phyloP scores from a whole-genome alignment of 2,329 filamentous ascomycete species.

The Coniosporium tulheliwenetii region DNA sequence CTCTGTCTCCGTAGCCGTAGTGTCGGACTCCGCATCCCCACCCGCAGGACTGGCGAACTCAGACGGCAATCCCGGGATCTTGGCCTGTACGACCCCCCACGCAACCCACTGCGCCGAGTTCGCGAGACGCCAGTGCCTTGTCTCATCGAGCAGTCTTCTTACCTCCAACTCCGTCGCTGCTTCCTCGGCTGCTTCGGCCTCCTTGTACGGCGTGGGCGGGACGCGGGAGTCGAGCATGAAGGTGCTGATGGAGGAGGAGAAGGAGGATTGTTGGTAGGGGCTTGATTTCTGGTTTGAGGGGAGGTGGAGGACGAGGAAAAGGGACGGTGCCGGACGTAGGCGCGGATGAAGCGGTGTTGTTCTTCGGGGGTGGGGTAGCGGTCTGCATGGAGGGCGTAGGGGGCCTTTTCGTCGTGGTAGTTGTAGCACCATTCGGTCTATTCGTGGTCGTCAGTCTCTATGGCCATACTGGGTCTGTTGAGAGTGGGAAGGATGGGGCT shows the following conservation, averaged over 20 bases:
- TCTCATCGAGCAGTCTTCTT: slow-evolving; percentile 58
- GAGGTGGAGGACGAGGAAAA: slow-evolving; percentile 17
- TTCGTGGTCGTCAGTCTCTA: not conserved
- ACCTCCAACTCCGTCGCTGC: slow-evolving; percentile 48
- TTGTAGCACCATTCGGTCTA: slow-evolving; percentile 93
- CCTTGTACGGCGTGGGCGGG: slow-evolving; percentile 24
- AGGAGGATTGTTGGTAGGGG: not conserved
- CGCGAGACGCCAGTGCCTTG: slow-evolving; percentile 69
- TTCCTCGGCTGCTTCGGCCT: slow-evolving; percentile 47
- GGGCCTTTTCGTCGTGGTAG: slow-evolving; percentile 58
- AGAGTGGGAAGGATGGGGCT: slow-evolving; percentile 11
- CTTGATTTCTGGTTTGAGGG: not conserved
- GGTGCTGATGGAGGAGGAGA: slow-evolving; percentile 7
- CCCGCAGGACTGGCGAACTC: not conserved
- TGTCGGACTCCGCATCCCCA: too few species aligned
- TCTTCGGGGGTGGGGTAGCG: slow-evolving; percentile 66
- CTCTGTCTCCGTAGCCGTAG: not conserved
- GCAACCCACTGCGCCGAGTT: slow-evolving; percentile 86
- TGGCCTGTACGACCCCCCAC: slow-evolving; percentile 94
- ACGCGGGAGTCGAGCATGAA: slow-evolving; percentile 1
- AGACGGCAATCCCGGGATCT: slow-evolving; percentile 54
- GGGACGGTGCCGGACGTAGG: slow-evolving; percentile 73
- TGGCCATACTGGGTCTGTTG: not conserved
- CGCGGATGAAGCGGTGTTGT: slow-evolving; percentile 69
- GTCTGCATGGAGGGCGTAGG: slow-evolving; percentile 52